Evolutionary conservation across 2,329 filamentous ascomycete genomes (phyloP), one percentile per base, ranked within the genome.

Genomic region (Colletotrichum cordylinicola): DNA sequence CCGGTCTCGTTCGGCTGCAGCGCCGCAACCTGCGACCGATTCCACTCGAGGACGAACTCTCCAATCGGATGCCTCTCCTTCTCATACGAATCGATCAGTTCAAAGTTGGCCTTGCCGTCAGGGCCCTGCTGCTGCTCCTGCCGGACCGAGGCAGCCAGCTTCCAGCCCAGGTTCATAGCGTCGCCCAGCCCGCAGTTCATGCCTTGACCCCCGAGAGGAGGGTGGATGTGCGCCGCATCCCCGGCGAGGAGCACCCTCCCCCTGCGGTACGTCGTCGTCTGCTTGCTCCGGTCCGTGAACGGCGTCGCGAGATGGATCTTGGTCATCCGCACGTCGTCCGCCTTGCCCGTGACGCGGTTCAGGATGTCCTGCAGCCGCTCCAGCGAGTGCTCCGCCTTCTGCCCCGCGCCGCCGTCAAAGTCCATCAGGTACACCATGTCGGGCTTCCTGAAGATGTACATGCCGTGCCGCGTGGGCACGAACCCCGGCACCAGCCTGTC

Each of bases 261-360:
- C 89, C 87, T 0, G 91, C 92, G 33, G 93, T 86, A 16, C 91
- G 87, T 81, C 92, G 91, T 2, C 90, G 18, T 27, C 67, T 69
- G 67, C 67, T 69, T 61, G 48, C 67, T 55, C n/a, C 67, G 33
- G 39, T 69, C 67, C 35, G 65, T 67, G 48, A 80, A 82, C 8
- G 81, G 77, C 7, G 72, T 72, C 6, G 77, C 80, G 15, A 80
- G 70, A 55, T 82, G 78, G 12, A 83, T 56, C 24, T 74, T 78
- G 8, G 77, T 79, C 66, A 83, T 79, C 39, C 76, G 77, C 12
- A 82, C 74, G 39, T 80, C 74, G 39, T 80, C 79, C 7, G 75
- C 48, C 15, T 69, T 67, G 24, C 79, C 80, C 18, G 78, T 78
- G 37, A 79, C 75, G 24, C 79, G 79, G 18, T 70, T 61, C 31